Evolutionary conservation across 2,329 filamentous ascomycete genomes (phyloP).

Genomic region (Diaporthe helianthi): DNA sequence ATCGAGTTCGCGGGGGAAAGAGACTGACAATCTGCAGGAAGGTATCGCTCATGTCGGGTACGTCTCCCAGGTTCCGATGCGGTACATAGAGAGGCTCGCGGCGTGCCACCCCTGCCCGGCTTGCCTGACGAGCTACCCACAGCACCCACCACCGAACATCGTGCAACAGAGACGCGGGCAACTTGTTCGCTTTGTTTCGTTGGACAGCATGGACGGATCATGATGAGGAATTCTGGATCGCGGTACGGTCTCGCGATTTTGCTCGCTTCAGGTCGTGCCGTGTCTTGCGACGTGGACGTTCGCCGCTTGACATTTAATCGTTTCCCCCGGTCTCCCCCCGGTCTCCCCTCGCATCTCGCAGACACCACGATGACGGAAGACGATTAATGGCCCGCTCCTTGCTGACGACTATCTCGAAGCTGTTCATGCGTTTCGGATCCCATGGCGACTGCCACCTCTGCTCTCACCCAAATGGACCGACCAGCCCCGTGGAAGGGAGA

Average conservation of each 20-base stretch:
- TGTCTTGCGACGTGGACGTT: slow-evolving; percentile 20
- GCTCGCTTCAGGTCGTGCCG: slow-evolving; percentile 23
- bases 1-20: background rate
- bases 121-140: background rate
- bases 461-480: background rate
- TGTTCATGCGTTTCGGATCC: background rate
- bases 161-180: slow-evolving; percentile 15
- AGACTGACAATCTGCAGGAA: background rate
- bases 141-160: background rate
- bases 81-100: background rate
- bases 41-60: background rate
- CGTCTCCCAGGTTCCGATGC: background rate
- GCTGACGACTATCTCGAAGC: slow-evolving; percentile 1
- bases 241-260: background rate
- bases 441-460: background rate
- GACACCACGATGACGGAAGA: background rate
- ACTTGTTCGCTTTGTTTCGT: background rate
- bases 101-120: background rate
- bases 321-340: background rate
- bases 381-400: slow-evolving; percentile 3
- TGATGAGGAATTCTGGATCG: background rate
- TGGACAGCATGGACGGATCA: background rate
- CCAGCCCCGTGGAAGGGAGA: slow-evolving; percentile 6
- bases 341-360: background rate
- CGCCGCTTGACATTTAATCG: background rate